Percentiles rank a stretch among this genome's conserved stretches.
Evolutionary conservation across 129 eudicot genomes (phyloP).

Genomic region (Pulicaria dysenterica): DNA sequence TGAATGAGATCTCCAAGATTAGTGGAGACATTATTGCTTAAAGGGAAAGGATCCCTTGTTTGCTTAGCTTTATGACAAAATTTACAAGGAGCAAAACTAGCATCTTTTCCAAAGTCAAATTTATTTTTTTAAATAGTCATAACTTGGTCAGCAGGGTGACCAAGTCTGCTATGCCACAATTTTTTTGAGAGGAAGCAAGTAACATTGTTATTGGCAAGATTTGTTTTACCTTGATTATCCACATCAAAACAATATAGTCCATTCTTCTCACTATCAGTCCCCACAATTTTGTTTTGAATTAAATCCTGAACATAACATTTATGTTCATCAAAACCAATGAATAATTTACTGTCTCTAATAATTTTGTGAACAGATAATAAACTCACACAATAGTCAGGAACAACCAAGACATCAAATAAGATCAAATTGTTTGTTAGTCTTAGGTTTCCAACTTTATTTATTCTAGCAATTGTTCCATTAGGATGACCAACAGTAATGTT

Average conservation of each 20-base stretch:
- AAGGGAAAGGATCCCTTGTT: neutral
- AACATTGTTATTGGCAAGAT: too few relatives aligned
- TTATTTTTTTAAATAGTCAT: too few relatives aligned
- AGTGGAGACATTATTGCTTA: neutral
- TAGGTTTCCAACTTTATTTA: neutral
- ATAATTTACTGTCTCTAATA: neutral
- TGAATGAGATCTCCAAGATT: neutral
- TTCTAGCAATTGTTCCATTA: neutral
- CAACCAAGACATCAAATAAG: neutral
- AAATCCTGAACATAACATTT: neutral
- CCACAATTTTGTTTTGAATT: neutral
- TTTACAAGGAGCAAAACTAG: neutral
- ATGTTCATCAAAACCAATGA: neutral
- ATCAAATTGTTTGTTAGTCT: too few relatives aligned
- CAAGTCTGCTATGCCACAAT: neutral
- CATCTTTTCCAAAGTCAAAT: too few relatives aligned
- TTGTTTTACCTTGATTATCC: too few relatives aligned
- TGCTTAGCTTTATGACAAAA: neutral
- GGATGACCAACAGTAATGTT: neutral
- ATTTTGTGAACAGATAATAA: neutral
- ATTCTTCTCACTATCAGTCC: neutral
- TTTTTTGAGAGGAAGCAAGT: neutral
- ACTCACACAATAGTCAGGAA: neutral
- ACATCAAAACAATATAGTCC: neutral
- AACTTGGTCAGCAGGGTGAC: neutral